These are phyloP conservation scores for Elsinoe arachidis DNA, from an alignment of 2,329 filamentous ascomycete genomes.

Conservation along the genomic window DNA sequence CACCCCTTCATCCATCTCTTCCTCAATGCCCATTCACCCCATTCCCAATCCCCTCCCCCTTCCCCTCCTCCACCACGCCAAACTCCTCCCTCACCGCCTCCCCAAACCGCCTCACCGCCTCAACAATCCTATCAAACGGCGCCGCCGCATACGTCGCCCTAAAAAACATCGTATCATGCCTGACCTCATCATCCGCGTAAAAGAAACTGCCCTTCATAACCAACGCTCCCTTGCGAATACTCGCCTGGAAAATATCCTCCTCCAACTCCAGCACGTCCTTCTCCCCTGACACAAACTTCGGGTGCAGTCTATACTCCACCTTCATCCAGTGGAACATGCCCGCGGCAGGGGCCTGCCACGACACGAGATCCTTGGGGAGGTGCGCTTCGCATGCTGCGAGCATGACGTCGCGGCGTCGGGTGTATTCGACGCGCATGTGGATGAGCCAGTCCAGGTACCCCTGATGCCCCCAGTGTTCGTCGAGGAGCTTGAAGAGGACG, in stretches of 20 bases:
- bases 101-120: slow-evolving; percentile 56
- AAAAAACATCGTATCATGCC: slow-evolving; percentile 66
- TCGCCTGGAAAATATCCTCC: slow-evolving; percentile 72
- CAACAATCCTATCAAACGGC: slow-evolving; percentile 42
- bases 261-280: slow-evolving; percentile 60
- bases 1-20: background rate
- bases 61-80: slow-evolving; percentile 30
- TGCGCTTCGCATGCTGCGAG: slow-evolving; percentile 71
- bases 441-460: slow-evolving; percentile 88
- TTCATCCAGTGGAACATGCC: slow-evolving; percentile 93
- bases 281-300: slow-evolving; percentile 37
- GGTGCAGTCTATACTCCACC: slow-evolving; percentile 59
- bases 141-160: slow-evolving; percentile 83
- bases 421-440: slow-evolving; percentile 72
- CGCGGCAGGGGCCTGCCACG: slow-evolving; percentile 70
- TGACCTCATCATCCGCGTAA: slow-evolving; percentile 58
- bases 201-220: slow-evolving; percentile 88
- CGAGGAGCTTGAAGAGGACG: slow-evolving; percentile 77
- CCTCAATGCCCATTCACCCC: slow-evolving; percentile 1
- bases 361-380: slow-evolving; percentile 64
- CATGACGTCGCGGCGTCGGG: slow-evolving; percentile 65
- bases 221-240: slow-evolving; percentile 68
- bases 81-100: slow-evolving; percentile 59
- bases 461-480: slow-evolving; percentile 87
- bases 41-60: slow-evolving; percentile 12